Evolutionary conservation across 495 filamentous ascomycete species (phyloP).

Genomic region (Hypoxylon cercidicola): DNA sequence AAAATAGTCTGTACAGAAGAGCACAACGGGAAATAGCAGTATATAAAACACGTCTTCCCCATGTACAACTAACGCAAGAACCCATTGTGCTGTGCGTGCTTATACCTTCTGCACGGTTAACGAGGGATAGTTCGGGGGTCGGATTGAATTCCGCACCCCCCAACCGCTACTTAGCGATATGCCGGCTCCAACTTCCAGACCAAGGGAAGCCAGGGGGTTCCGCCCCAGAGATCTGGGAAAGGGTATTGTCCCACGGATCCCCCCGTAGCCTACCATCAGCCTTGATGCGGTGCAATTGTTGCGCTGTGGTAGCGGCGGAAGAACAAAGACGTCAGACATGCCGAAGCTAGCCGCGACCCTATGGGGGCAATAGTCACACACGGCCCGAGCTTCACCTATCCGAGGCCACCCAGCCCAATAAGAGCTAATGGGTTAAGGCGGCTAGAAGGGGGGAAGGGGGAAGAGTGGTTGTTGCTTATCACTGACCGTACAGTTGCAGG

Average conservation of each 20-base stretch:
- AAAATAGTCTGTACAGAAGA: background rate
- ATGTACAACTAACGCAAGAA: background rate
- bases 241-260: constrained; percentile 12
- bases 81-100: background rate
- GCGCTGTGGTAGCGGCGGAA: background rate
- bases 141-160: constrained; percentile 37
- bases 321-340: constrained; percentile 38
- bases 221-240: constrained; percentile 9
- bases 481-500: constrained; percentile 24
- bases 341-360: constrained; percentile 40
- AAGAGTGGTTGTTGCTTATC: constrained; percentile 5
- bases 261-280: background rate
- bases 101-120: constrained; percentile 15
- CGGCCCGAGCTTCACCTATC: constrained; percentile 17
- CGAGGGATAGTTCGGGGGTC: constrained; percentile 29
- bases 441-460: constrained; percentile 35
- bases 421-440: constrained; percentile 24
- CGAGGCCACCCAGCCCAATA: constrained; percentile 36
- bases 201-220: background rate
- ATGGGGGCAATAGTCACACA: background rate
- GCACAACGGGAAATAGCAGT: background rate
- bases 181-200: background rate
- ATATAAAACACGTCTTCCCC: too few species aligned
- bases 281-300: too few species aligned
- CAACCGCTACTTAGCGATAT: constrained; percentile 1